These are phyloP conservation scores for Geotrichum macrosporum DNA, from an alignment of 1,139 yeast genomes.

Conservation along the genomic window DNA sequence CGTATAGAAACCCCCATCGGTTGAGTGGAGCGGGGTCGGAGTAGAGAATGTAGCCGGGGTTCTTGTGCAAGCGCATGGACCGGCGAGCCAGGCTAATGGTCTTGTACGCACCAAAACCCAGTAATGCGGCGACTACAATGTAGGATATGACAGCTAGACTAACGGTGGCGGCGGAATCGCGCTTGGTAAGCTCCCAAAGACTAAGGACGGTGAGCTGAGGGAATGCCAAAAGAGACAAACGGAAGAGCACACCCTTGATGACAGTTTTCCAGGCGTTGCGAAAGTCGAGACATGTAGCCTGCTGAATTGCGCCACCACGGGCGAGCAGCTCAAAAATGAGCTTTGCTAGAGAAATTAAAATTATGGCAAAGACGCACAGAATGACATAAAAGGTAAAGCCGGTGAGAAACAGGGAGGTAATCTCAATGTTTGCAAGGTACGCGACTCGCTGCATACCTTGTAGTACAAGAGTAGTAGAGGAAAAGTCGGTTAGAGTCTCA, in stretches of 20 bases:
- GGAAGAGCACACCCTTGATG: slow-evolving; percentile 81
- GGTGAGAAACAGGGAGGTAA: slow-evolving; percentile 80
- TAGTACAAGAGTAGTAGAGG: slow-evolving; percentile 67
- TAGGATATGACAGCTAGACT: slow-evolving; percentile 72
- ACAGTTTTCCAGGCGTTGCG: slow-evolving; percentile 75
- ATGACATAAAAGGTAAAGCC: slow-evolving; percentile 81
- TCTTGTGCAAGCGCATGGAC: slow-evolving; percentile 69
- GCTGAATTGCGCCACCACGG: slow-evolving; percentile 55
- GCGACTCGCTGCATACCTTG: slow-evolving; percentile 93
- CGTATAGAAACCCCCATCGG: slow-evolving; percentile 85
- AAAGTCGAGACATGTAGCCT: slow-evolving; percentile 62
- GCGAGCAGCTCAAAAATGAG: slow-evolving; percentile 68
- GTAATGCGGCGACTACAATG: slow-evolving; percentile 51
- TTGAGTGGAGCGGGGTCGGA: slow-evolving; percentile 80
- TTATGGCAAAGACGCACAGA: slow-evolving; percentile 66
- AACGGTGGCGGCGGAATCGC: slow-evolving; percentile 79
- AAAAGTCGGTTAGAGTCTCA: slow-evolving; percentile 53
- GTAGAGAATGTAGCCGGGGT: slow-evolving; percentile 86
- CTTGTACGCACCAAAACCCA: slow-evolving; percentile 68
- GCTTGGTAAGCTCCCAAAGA: slow-evolving; percentile 80
- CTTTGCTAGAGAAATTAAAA: slow-evolving; percentile 63
- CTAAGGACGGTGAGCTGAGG: slow-evolving; percentile 81
- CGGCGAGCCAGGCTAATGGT: slow-evolving; percentile 67
- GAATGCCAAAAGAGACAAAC: slow-evolving; percentile 74
- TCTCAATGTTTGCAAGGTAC: slow-evolving; percentile 75